Evolutionary conservation across 495 filamentous ascomycete species (phyloP).

Genomic region (Hamigera avellanea): DNA sequence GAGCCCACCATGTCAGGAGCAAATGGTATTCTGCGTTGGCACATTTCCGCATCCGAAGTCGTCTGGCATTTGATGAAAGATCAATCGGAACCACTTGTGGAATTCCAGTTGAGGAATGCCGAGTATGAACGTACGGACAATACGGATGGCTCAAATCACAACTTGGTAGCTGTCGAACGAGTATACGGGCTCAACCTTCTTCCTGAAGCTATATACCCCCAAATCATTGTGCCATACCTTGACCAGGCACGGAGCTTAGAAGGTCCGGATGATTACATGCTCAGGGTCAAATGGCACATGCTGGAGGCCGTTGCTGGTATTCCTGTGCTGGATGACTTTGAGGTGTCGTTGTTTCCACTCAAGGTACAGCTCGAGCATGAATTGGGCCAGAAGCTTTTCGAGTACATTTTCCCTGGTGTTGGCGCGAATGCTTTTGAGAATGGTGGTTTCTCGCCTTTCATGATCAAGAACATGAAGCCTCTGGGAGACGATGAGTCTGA

Average conservation of each 20-base stretch:
- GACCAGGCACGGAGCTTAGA: constrained; percentile 47
- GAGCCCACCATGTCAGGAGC: constrained; percentile 53
- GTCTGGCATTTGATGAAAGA: constrained; percentile 93
- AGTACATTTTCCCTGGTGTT: constrained; percentile 90
- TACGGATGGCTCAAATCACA: constrained; percentile 90
- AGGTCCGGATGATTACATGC: constrained; percentile 55
- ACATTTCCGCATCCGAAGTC: constrained; percentile 81
- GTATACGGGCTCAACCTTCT: constrained; percentile 81
- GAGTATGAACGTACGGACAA: constrained; percentile 92
- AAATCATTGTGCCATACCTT: constrained; percentile 84
- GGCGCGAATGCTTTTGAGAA: constrained; percentile 47
- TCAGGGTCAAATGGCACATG: constrained; percentile 93
- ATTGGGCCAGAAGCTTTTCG: constrained; percentile 86
- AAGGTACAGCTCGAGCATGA: constrained; percentile 91
- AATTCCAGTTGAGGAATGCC: constrained; percentile 83
- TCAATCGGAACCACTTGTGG: constrained; percentile 75
- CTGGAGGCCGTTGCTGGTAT: constrained; percentile 96
- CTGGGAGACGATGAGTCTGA: constrained; percentile 28
- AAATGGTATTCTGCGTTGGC: constrained; percentile 76
- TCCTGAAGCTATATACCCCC: constrained; percentile 82
- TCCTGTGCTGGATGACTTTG: constrained; percentile 93
- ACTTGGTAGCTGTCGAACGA: constrained; percentile 72
- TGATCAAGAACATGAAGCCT: constrained; percentile 65
- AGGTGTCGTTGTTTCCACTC: constrained; percentile 85
- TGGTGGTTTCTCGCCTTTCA: constrained; percentile 66